Percentiles rank a stretch among this genome's conserved stretches.
Evolutionary conservation across 495 filamentous ascomycete species (phyloP).

Genomic region (Tuber calosporum): DNA sequence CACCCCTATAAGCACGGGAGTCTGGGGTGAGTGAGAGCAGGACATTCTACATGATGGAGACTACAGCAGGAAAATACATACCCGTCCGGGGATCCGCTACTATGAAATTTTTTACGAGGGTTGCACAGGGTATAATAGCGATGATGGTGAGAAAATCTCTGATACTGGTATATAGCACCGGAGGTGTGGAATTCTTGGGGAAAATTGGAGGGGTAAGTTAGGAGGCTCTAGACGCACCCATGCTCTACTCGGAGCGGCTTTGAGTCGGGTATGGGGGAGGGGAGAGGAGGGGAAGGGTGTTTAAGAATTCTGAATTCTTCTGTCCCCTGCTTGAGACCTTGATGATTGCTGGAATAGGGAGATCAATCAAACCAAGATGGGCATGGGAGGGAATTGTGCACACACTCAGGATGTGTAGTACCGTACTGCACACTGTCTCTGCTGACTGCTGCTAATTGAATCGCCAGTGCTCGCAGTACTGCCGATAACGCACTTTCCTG

Average conservation of each 20-base stretch:
- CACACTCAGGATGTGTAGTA: not conserved
- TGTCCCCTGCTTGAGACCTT: not conserved
- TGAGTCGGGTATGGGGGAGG: no score
- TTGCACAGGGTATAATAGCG: not conserved
- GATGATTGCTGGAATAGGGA: not conserved
- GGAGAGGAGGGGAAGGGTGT: not conserved
- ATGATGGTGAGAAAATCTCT: not conserved
- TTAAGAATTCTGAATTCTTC: not conserved
- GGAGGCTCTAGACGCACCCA: not conserved
- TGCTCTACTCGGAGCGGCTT: no score
- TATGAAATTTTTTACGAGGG: not conserved
- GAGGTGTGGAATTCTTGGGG: not conserved
- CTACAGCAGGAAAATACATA: not conserved
- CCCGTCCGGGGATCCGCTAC: not conserved
- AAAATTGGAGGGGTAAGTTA: not conserved
- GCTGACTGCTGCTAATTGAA: no score
- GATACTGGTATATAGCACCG: not conserved
- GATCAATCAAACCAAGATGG: not conserved
- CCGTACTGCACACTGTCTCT: no score
- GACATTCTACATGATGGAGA: not conserved
- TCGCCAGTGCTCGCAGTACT: no score
- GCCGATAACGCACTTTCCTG: no score
- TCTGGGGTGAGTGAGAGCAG: not conserved
- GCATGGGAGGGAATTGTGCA: not conserved
- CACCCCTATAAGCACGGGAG: not conserved